Conservation (phyloP, 768 basidiomycete genomes). For the Leccinum barrowsii region DNA sequence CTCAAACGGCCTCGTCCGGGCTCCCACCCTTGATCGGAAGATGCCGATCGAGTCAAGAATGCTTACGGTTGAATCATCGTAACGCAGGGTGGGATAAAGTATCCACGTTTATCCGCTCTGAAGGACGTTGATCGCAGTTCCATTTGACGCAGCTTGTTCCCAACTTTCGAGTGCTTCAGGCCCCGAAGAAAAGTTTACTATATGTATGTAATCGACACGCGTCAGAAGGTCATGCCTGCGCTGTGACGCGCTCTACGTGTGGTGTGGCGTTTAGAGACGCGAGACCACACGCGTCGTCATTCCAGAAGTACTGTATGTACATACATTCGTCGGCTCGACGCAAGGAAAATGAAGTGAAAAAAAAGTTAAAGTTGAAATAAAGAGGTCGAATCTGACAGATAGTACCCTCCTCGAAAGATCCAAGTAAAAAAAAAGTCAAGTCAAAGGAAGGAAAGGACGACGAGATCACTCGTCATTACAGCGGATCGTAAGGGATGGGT, state of each 20-base stretch:
- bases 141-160: background rate
- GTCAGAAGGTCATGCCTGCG: background rate
- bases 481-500: constrained; percentile 22
- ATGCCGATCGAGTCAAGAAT: background rate
- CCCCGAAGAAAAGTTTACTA: background rate
- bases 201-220: background rate
- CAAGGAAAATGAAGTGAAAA: background rate
- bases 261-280: background rate
- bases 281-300: background rate
- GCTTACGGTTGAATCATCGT: background rate
- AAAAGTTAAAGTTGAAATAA: background rate
- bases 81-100: background rate
- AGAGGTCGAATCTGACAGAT: background rate
- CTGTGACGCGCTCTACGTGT: background rate
- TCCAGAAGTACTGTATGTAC: constrained; percentile 13
- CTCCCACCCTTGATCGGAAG: background rate
- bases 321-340: constrained; percentile 11
- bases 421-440: background rate
- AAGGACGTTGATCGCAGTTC: background rate
- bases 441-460: constrained; percentile 1
- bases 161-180: background rate
- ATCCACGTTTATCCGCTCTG: background rate
- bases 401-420: constrained; percentile 4
- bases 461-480: constrained; percentile 16
- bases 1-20: background rate